A percentile compares a stretch with the other conserved stretches of the same genome.
Conservation (phyloP, 352 stramenopile genomes). For the Pythium pyrilobum region DNA sequence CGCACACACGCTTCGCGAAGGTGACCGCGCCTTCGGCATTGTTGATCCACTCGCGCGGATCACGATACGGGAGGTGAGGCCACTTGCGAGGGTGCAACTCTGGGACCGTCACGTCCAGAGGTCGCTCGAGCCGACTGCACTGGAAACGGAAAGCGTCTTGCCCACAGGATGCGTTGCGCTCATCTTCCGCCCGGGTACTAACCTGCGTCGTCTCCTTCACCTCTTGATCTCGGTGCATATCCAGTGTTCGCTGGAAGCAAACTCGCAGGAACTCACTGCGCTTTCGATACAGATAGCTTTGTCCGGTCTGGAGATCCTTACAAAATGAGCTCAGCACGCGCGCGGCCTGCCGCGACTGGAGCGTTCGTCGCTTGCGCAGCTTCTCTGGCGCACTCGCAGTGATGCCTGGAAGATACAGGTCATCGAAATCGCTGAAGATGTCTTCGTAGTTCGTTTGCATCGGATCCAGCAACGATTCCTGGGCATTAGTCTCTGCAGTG, state of each 20-base stretch:
- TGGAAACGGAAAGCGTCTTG: conserved; percentile 13
- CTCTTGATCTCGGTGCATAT: conserved; percentile 29
- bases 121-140: conserved; percentile 5
- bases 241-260: conserved; percentile 48
- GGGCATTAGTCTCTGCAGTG: too few species aligned
- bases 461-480: neutral
- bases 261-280: conserved; percentile 60
- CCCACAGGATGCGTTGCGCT: neutral
- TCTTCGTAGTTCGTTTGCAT: conserved; percentile 34
- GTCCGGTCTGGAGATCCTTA: conserved; percentile 2
- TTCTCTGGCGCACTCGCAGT: neutral
- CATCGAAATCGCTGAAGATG: conserved; percentile 49
- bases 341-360: conserved; percentile 13
- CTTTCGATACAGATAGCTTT: conserved; percentile 51
- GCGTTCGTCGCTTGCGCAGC: conserved; percentile 4
- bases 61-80: conserved; percentile 57
- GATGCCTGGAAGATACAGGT: conserved; percentile 38
- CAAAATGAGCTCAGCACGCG: conserved; percentile 18
- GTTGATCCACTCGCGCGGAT: conserved; percentile 43
- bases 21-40: conserved; percentile 30
- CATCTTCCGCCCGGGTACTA: neutral
- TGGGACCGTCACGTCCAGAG: conserved; percentile 39
- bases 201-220: conserved; percentile 1
- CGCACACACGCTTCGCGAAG: conserved; percentile 42
- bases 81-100: conserved; percentile 52